Conservation (phyloP, 140 eudicot species). For the Erigeron philadelphicus region DNA sequence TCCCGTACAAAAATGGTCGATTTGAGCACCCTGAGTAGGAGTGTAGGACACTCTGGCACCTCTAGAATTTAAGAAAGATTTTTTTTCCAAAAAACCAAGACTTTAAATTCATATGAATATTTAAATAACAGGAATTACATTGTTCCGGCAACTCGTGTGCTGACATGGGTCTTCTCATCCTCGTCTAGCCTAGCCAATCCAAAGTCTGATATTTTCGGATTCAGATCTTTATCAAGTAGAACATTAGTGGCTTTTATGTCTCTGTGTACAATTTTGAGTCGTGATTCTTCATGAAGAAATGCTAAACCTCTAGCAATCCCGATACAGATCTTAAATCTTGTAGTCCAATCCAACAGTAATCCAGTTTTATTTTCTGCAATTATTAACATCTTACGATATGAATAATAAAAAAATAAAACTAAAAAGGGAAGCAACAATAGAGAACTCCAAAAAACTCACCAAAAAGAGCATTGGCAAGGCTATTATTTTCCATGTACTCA, state of each 20-base stretch:
- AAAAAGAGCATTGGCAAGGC: slow-evolving; percentile 69
- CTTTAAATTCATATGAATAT: too few species aligned
- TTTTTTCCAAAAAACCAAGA: too few species aligned
- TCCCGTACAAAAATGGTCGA: neutral
- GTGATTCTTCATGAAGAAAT: slow-evolving; percentile 87
- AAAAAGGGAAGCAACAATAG: neutral
- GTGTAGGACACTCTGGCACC: neutral
- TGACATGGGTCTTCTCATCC: slow-evolving; percentile 63
- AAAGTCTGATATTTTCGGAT: slow-evolving; percentile 79
- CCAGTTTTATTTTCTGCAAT: slow-evolving; percentile 34
- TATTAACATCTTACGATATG: slow-evolving; percentile 7
- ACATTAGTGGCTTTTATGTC: slow-evolving; percentile 90
- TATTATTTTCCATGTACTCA: slow-evolving; percentile 86
- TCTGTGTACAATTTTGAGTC: slow-evolving; percentile 79
- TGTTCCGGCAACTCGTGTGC: slow-evolving; percentile 87
- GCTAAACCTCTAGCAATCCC: slow-evolving; percentile 83
- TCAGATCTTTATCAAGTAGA: slow-evolving; percentile 63
- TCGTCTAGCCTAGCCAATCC: slow-evolving; percentile 81
- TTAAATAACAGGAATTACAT: slow-evolving; percentile 40
- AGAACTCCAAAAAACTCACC: slow-evolving; percentile 33
- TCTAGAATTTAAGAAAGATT: too few species aligned
- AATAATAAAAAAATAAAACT: neutral
- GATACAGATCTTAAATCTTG: slow-evolving; percentile 63
- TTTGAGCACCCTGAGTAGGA: neutral
- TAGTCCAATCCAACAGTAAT: slow-evolving; percentile 61